Evolutionary conservation across 192 early-diverging fungal genomes (phyloP).

Genomic region (Coemansia sp.): DNA sequence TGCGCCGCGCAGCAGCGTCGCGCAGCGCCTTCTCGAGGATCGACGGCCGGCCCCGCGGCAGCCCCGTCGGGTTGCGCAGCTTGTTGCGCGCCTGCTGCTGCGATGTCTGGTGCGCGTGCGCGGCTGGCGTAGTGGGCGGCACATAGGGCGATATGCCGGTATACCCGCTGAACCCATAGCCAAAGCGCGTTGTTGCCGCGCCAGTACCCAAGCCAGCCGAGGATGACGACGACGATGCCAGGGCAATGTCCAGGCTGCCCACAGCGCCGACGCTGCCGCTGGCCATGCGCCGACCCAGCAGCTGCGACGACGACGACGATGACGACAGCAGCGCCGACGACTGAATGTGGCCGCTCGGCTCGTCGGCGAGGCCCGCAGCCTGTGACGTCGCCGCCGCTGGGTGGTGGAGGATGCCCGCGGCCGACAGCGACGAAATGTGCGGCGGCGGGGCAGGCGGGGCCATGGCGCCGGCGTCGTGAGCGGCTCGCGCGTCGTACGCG

Average conservation of each 20-base stretch:
- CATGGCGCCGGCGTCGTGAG: conserved; percentile 30
- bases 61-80: conserved; percentile 52
- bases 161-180: neutral
- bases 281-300: conserved; percentile 15
- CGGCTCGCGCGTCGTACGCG: conserved; percentile 36
- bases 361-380: neutral
- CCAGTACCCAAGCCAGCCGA: neutral
- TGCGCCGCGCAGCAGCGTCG: conserved; percentile 35
- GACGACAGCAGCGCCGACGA: no score
- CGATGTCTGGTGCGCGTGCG: conserved; percentile 14
- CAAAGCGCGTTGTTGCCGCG: neutral
- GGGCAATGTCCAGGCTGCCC: conserved; percentile 10
- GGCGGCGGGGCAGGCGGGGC: neutral
- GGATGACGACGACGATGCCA: neutral
- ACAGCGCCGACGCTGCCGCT: conserved; percentile 5
- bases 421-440: neutral
- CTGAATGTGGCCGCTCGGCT: neutral
- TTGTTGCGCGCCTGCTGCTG: conserved; percentile 31
- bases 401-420: neutral
- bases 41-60: conserved; percentile 51
- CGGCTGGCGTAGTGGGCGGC: no score
- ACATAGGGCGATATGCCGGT: conserved; percentile 15
- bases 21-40: conserved; percentile 54
- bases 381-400: neutral
- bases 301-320: conserved; percentile 22